Evolutionary conservation across 306 rosid species (phyloP).

Genomic region (Hippophae tibetana): DNA sequence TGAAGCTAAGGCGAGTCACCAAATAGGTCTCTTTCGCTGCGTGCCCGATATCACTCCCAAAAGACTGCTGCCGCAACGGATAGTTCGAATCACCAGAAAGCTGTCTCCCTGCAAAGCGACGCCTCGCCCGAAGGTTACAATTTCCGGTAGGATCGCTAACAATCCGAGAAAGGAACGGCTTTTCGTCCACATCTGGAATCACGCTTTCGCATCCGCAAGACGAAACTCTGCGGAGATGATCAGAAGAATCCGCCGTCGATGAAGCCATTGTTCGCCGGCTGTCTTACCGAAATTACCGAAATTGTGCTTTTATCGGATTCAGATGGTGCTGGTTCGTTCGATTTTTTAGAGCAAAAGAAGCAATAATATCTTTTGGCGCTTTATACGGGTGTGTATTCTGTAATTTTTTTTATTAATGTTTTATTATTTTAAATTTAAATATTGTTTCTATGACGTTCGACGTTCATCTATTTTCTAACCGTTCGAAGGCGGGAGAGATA

Average conservation of each 20-base stretch:
- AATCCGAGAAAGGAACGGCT: conserved; percentile 16
- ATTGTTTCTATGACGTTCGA: too few relatives aligned
- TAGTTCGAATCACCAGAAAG: neutral
- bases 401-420: too few relatives aligned
- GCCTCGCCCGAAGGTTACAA: conserved; percentile 20
- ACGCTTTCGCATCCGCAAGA: neutral
- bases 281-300: neutral
- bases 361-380: too few relatives aligned
- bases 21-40: conserved; percentile 75
- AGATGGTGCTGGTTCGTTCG: too few relatives aligned
- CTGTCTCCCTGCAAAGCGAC: conserved; percentile 10
- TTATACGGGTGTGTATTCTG: too few relatives aligned
- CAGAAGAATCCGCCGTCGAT: conserved; percentile 2
- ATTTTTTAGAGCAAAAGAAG: too few relatives aligned
- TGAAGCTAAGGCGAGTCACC: conserved; percentile 60
- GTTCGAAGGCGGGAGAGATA: too few relatives aligned
- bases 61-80: conserved; percentile 26
- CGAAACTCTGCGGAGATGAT: neutral
- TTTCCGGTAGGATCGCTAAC: conserved; percentile 14
- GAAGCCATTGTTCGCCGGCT: neutral
- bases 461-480: too few relatives aligned
- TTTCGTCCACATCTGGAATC: neutral
- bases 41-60: conserved; percentile 36
- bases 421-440: too few relatives aligned
- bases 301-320: too few relatives aligned